Conservation (phyloP, 306 rosid species). For the Vigna hirtella region DNA sequence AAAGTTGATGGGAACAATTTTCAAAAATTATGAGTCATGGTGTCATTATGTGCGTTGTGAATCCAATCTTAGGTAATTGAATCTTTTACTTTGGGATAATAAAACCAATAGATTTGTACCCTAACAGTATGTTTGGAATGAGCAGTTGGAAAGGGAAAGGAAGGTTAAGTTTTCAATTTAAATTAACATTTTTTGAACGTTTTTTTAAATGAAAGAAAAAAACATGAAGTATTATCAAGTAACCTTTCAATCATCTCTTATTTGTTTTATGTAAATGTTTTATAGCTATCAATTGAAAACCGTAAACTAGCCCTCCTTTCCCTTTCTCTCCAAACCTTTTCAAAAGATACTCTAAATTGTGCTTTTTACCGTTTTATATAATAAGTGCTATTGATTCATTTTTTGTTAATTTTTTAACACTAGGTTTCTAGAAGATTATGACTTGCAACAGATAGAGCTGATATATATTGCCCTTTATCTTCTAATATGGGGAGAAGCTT, state of each 20-base stretch:
- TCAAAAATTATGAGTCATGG: conserved; percentile 94
- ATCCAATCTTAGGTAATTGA: conserved; percentile 66
- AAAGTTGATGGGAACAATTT: conserved; percentile 56
- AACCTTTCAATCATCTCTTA: not conserved
- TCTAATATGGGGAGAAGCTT: conserved; percentile 99
- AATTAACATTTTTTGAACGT: not conserved
- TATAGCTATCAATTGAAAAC: not conserved
- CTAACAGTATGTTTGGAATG: not conserved
- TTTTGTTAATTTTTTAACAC: conserved; percentile 31
- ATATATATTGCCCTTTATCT: conserved; percentile 89
- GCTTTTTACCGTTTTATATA: conserved; percentile 35
- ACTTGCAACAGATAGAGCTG: conserved; percentile 69
- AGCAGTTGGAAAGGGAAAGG: not conserved
- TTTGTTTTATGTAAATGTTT: not conserved
- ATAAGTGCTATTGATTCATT: conserved; percentile 38
- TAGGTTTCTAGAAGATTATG: conserved; percentile 59
- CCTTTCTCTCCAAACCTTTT: not conserved
- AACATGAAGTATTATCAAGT: not conserved
- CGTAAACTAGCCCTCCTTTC: not conserved
- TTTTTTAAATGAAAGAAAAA: not conserved
- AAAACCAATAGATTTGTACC: conserved; percentile 30
- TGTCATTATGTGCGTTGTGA: conserved; percentile 75
- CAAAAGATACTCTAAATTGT: conserved; percentile 4
- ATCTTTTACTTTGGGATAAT: conserved; percentile 37
- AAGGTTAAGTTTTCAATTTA: not conserved